Evolutionary conservation across 164 flowering plant genomes (phyloP).

Genomic region (Nymphaea colorata): DNA sequence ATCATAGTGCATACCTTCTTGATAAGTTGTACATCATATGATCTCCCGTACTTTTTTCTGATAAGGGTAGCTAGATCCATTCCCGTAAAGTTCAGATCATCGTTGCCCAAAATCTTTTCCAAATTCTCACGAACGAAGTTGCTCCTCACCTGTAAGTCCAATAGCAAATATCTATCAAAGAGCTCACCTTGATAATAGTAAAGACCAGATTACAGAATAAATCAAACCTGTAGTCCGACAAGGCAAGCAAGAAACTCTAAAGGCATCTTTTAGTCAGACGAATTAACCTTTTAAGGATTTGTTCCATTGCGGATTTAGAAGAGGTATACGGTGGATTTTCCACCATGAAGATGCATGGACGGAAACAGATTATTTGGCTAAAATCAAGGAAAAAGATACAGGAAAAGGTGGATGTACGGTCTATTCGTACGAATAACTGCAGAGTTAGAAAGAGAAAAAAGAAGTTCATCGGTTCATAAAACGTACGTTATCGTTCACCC

Average conservation of each 20-base stretch:
- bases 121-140: conserved; percentile 54
- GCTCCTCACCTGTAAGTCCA: conserved; percentile 32
- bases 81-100: conserved; percentile 82
- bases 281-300: neutral
- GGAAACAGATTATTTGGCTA: neutral
- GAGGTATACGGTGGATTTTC: too few species aligned
- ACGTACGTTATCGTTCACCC: neutral
- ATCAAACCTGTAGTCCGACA: too few species aligned
- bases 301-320: neutral
- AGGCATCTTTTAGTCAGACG: neutral
- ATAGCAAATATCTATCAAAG: neutral
- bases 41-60: conserved; percentile 82
- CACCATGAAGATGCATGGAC: neutral
- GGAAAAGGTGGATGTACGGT: neutral
- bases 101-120: conserved; percentile 71
- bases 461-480: too few species aligned
- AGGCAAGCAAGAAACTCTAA: neutral
- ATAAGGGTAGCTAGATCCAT: conserved; percentile 89
- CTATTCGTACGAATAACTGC: neutral
- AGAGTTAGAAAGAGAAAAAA: too few species aligned
- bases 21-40: conserved; percentile 90
- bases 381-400: neutral
- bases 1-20: conserved; percentile 51
- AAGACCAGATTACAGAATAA: neutral
- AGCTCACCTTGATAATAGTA: neutral